A percentile compares a stretch with the other conserved stretches of the same genome.
phyloP scores from a whole-genome alignment of 768 basidiomycete species.

The Termitomyces sp. region DNA sequence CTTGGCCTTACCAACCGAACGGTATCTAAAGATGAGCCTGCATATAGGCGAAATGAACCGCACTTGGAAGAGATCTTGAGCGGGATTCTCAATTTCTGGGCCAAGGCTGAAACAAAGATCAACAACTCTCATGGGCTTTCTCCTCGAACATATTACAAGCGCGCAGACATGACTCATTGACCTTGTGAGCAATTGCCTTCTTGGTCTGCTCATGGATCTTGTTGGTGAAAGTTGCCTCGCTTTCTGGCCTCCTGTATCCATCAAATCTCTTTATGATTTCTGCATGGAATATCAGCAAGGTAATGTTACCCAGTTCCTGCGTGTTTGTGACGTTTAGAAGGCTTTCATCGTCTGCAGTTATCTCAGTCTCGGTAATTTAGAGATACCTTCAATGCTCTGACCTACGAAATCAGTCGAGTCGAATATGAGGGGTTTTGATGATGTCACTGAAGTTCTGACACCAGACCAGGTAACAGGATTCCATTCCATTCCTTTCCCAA shows the following conservation, averaged over 20 bases:
- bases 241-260: not conserved
- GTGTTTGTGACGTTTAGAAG: slow-evolving; percentile 9
- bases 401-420: not conserved
- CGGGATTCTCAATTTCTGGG: not conserved
- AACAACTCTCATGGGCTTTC: not conserved
- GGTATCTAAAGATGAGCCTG: not conserved
- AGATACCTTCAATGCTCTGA: not conserved
- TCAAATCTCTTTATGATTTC: not conserved
- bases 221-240: not conserved
- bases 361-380: not conserved
- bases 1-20: not conserved
- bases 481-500: not conserved
- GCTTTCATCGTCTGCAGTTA: slow-evolving; percentile 19
- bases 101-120: not conserved
- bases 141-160: not conserved
- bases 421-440: not conserved
- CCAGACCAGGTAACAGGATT: not conserved
- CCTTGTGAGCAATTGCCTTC: slow-evolving; percentile 18
- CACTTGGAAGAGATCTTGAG: not conserved
- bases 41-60: not conserved
- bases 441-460: not conserved
- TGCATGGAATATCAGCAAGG: slow-evolving; percentile 2
- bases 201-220: not conserved
- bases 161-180: slow-evolving; percentile 10
- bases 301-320: slow-evolving; percentile 17